Evolutionary conservation across 345 rosid species (phyloP).

Genomic region (Leavenworthia alabamica): DNA sequence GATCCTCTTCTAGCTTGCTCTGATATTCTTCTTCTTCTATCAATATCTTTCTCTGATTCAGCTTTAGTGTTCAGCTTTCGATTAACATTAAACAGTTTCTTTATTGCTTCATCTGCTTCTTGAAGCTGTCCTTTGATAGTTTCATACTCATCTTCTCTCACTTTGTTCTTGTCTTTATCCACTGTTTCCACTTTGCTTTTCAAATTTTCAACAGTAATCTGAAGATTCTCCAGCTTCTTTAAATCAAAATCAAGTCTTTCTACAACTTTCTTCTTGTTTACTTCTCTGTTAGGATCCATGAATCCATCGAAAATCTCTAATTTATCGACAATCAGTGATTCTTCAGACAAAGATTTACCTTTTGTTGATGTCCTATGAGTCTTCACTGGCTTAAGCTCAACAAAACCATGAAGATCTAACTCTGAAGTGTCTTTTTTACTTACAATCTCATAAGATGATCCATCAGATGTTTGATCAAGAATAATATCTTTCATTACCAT

Average conservation of each 20-base stretch:
- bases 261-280: constrained; percentile 55
- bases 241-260: constrained; percentile 81
- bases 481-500: constrained; percentile 78
- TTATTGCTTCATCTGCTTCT: constrained; percentile 63
- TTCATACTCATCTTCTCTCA: constrained; percentile 53
- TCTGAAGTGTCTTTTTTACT: constrained; percentile 53
- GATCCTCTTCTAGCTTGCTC: constrained; percentile 79
- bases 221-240: constrained; percentile 77
- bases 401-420: constrained; percentile 46
- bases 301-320: constrained; percentile 52
- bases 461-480: constrained; percentile 84
- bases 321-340: constrained; percentile 59
- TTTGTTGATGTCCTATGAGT: constrained; percentile 34
- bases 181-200: constrained; percentile 57
- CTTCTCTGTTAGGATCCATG: constrained; percentile 44
- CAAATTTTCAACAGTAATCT: constrained; percentile 71
- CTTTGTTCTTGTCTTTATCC: constrained; percentile 45
- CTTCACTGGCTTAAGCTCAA: constrained; percentile 44
- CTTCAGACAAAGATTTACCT: constrained; percentile 45
- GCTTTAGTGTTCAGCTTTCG: constrained; percentile 46
- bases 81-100: constrained; percentile 54
- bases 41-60: constrained; percentile 39
- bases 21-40: constrained; percentile 40
- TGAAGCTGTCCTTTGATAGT: constrained; percentile 72
- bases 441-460: constrained; percentile 56